These are phyloP conservation scores for Cymbopogon citratus DNA, from an alignment of 176 grass and related monocot genomes.

Conservation along the genomic window DNA sequence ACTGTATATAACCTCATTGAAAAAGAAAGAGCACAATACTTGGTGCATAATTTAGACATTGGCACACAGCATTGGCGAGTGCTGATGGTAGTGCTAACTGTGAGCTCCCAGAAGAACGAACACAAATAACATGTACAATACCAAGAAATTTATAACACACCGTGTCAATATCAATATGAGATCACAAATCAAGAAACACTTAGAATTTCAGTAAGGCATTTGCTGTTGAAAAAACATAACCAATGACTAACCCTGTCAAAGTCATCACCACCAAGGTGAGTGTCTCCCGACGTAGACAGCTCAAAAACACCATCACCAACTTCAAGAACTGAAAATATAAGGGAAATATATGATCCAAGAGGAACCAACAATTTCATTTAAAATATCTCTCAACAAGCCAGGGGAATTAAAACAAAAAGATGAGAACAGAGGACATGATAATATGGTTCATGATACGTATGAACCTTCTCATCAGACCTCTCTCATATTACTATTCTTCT, in stretches of 20 bases:
- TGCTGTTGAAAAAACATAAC: not conserved
- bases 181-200: not conserved
- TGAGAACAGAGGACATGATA: not conserved
- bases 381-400: not conserved
- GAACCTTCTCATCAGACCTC: not conserved
- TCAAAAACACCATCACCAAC: conserved; percentile 84
- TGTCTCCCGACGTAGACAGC: conserved; percentile 75
- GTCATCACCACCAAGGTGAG: conserved; percentile 80
- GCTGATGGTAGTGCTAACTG: not conserved
- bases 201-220: not conserved
- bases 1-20: not conserved
- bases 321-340: conserved; percentile 52
- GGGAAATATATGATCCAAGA: not conserved
- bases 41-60: not conserved
- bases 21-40: not conserved
- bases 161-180: not conserved
- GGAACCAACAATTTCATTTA: not conserved
- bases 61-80: not conserved
- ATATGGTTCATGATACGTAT: not conserved
- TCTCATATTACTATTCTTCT: no score
- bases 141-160: not conserved
- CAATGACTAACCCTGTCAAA: conserved; percentile 60
- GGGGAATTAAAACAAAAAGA: not conserved
- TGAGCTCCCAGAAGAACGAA: not conserved
- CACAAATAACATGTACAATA: not conserved